Conservation (phyloP, 2,329 filamentous ascomycete genomes). For the Bipolaris zeicola region DNA sequence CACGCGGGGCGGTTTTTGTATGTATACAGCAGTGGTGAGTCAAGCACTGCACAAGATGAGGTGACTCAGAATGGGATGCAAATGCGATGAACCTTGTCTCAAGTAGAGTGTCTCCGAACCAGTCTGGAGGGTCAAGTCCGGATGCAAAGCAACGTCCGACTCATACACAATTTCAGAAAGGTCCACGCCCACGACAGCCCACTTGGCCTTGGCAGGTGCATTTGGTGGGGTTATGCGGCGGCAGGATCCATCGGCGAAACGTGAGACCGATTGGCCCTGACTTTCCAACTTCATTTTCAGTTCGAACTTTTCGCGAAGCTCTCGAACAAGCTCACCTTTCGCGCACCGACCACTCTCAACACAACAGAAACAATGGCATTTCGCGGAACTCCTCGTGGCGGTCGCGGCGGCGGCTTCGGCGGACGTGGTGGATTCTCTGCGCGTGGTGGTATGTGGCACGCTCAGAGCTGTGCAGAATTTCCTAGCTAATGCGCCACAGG, state of each 20-base stretch:
- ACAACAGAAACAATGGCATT: constrained; percentile 63
- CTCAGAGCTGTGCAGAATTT: constrained; percentile 24
- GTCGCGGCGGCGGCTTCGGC: constrained; percentile 54
- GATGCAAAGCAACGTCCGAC: constrained; percentile 13
- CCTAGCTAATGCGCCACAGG: constrained; percentile 43
- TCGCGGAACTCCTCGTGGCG: constrained; percentile 53
- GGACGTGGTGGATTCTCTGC: constrained; percentile 59
- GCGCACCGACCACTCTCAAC: constrained; percentile 36
- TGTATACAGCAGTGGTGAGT: constrained; percentile 30
- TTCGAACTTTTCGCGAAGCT: constrained; percentile 35
- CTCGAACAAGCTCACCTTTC: constrained; percentile 33
- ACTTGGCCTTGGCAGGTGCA: constrained; percentile 28
- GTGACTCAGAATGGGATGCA: neutral
- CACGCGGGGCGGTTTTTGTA: constrained; percentile 22
- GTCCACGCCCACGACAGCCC: constrained; percentile 31
- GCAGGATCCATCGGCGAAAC: constrained; percentile 29
- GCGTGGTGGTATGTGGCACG: constrained; percentile 53
- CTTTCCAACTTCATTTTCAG: constrained; percentile 34
- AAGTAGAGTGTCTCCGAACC: constrained; percentile 8
- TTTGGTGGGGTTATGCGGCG: constrained; percentile 32
- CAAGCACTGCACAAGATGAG: constrained; percentile 26
- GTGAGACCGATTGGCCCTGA: constrained; percentile 33
- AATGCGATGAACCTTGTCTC: constrained; percentile 10
- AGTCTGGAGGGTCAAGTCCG: constrained; percentile 11
- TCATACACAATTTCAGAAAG: constrained; percentile 32